Evolutionary conservation across 768 basidiomycete species (phyloP).

Genomic region (Lepiota brunneoincarnata): DNA sequence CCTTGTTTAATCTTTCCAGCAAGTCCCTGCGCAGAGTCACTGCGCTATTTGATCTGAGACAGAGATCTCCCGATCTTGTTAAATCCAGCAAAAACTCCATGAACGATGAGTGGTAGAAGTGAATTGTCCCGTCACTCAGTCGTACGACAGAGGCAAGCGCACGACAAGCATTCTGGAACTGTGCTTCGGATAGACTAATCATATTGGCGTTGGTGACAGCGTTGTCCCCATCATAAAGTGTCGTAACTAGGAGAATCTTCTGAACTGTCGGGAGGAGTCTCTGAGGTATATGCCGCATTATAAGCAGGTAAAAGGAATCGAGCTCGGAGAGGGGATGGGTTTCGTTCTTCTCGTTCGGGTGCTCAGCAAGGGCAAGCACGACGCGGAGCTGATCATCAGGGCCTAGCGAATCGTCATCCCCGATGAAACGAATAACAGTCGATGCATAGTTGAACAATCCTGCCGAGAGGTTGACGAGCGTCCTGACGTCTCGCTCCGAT

Average conservation of each 20-base stretch:
- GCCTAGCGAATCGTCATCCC: not conserved
- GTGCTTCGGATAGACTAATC: not conserved
- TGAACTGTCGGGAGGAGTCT: not conserved
- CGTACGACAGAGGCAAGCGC: not conserved
- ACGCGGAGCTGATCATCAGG: not conserved
- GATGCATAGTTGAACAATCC: not conserved
- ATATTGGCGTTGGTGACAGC: not conserved
- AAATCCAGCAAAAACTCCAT: not conserved
- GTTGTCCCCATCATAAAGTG: not conserved
- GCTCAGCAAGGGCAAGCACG: not conserved
- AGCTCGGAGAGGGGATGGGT: not conserved
- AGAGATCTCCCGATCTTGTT: not conserved
- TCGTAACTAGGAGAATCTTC: not conserved
- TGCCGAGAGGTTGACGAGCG: not conserved
- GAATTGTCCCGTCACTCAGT: not conserved
- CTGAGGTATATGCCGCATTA: not conserved
- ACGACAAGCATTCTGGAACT: not conserved
- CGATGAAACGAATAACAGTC: not conserved
- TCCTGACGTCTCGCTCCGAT: not conserved
- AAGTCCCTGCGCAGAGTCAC: too few species aligned
- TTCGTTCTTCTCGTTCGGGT: not conserved
- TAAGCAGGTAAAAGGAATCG: not conserved
- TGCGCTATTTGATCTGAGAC: too few species aligned
- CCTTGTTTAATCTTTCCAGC: too few species aligned
- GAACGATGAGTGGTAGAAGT: not conserved